These are phyloP conservation scores for Leishmania turanica DNA, from an alignment of 208 protist genomes.

Conservation along the genomic window DNA sequence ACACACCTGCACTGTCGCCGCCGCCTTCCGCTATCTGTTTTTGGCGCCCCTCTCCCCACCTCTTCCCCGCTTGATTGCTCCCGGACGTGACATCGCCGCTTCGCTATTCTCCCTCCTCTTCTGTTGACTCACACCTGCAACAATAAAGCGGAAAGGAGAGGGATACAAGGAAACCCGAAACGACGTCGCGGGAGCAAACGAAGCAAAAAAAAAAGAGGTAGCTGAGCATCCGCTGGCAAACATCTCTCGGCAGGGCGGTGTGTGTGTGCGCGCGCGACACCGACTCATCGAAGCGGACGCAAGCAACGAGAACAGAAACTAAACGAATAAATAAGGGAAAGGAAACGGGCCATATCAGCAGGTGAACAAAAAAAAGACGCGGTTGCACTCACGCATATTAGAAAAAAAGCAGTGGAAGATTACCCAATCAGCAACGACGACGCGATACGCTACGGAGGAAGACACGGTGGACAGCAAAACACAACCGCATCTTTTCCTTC, in stretches of 20 bases:
- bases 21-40: neutral
- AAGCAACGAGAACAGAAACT: neutral
- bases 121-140: neutral
- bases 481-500: neutral
- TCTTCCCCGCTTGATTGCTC: neutral
- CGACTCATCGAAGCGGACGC: neutral
- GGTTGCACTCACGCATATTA: neutral
- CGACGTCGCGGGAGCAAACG: neutral
- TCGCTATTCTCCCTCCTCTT: neutral
- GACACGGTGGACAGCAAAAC: neutral
- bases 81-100: too few relatives aligned
- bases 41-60: neutral
- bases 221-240: neutral
- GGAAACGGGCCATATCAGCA: neutral
- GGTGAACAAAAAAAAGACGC: neutral
- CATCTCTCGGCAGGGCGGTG: neutral
- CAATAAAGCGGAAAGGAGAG: neutral
- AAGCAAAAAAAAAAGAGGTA: neutral
- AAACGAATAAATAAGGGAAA: neutral
- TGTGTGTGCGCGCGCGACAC: neutral
- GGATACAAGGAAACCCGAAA: neutral
- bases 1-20: neutral
- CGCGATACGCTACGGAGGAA: neutral
- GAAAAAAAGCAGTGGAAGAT: neutral
- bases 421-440: neutral